phyloP scores from a whole-genome alignment of 257 asterid genomes.

The Nicotiana obtusifolia region DNA sequence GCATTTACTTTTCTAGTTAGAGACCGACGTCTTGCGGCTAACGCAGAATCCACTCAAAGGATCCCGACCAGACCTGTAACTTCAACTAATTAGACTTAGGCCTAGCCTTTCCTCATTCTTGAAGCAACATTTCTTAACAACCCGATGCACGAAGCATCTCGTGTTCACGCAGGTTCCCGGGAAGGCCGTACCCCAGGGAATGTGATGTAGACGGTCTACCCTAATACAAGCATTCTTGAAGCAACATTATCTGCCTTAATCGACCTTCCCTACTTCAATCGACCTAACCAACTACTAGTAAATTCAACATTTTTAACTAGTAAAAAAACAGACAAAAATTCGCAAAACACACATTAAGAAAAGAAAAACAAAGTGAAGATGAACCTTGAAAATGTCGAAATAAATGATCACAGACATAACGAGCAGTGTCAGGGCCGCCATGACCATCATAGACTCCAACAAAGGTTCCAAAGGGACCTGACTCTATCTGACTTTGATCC shows the following conservation, averaged over 20 bases:
- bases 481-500: constrained; percentile 89
- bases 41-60: background rate
- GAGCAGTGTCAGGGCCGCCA: constrained; percentile 82
- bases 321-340: background rate
- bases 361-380: background rate
- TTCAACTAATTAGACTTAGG: background rate
- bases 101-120: background rate
- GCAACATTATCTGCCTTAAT: background rate
- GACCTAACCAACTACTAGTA: background rate
- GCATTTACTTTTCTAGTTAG: background rate
- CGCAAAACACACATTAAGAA: background rate
- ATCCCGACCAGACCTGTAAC: background rate
- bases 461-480: constrained; percentile 82
- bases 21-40: background rate
- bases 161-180: too few relatives aligned
- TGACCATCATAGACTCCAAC: constrained; percentile 91
- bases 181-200: too few relatives aligned
- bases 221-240: background rate
- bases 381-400: constrained; percentile 70
- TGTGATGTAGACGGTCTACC: too few relatives aligned
- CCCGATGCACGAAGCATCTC: too few relatives aligned
- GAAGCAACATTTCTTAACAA: background rate
- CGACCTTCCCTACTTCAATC: background rate
- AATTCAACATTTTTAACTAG: background rate
- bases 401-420: constrained; percentile 68